Base-by-base conservation (phyloP, 257 asterid species). In the Paulownia fortunei region DNA sequence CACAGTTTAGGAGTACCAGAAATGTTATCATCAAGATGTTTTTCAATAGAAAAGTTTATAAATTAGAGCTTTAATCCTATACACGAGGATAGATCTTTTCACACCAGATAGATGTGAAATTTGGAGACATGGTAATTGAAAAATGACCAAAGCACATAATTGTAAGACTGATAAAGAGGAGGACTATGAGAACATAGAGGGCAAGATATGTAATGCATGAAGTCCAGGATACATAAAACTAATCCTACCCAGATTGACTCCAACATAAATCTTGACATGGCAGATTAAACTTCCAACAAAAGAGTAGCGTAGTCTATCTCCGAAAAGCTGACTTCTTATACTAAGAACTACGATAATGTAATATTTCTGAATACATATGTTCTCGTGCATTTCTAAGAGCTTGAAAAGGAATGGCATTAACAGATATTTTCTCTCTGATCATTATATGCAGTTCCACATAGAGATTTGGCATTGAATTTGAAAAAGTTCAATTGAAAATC, bases 221-320 rank as follows among this genome's bases (percentile, higher is more conserved):
- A 16, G 10, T 59, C 52, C 72, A 63, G 52, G 79, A 63, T 26
- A 47, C 55, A 39, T 41, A 60, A 21, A 8, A 42, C 46, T 59
- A 63, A 32, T 32, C 13, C 52, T 32, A 5, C 44, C 46, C 44
- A 34, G 15, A 64, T 36, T 34, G 49, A 34, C 71, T 64, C 71
- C 71, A 64, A 8, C 49, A 64, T 18, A 34, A 37, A 55, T 21
- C 27, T 21, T 55, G 62, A 55, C 32, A 52, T 1, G 9, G 26
- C 11, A 1, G 62, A 55, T 21, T 18, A 19, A 19, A 55, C 62
- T 8, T 55, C 30, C 62, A 55, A 21, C 15, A 55, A 19, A 6
- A 18, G 30, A 64, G 49, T 19, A 64, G 23, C 8, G 11, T 18
- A 64, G 23, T 37, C 71, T 16, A 64, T 73, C 23, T 58, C 60